Conservation (phyloP, 2,329 filamentous ascomycete genomes). For the Fragosphaeria purpurea region DNA sequence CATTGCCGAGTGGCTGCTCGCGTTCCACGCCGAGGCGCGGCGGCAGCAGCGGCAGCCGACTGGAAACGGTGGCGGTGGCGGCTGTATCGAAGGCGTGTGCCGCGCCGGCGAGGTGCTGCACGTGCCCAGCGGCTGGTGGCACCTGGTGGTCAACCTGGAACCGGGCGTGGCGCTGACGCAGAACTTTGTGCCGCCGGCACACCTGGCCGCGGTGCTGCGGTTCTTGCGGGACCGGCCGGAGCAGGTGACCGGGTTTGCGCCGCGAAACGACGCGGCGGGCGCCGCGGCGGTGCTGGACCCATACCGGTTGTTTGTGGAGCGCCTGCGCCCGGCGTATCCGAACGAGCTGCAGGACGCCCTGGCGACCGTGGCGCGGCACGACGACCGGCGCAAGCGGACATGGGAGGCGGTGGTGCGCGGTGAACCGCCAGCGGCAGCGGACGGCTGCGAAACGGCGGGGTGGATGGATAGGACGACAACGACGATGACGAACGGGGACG, state of each 20-base stretch:
- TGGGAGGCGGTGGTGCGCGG: constrained; percentile 72
- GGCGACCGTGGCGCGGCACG: constrained; percentile 51
- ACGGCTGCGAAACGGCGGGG: constrained; percentile 8
- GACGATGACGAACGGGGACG: constrained; percentile 16
- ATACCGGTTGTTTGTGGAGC: constrained; percentile 63
- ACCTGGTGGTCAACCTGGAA: constrained; percentile 84
- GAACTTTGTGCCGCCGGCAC: constrained; percentile 78
- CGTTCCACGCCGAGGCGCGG: constrained; percentile 78
- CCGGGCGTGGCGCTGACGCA: constrained; percentile 83
- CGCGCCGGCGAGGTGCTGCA: constrained; percentile 76
- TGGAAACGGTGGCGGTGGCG: constrained; percentile 29
- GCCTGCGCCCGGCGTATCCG: constrained; percentile 53
- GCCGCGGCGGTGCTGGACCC: constrained; percentile 59
- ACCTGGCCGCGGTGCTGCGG: constrained; percentile 63
- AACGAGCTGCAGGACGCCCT: constrained; percentile 54
- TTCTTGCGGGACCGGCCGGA: constrained; percentile 76
- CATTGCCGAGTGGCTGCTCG: constrained; percentile 92
- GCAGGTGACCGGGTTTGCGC: constrained; percentile 72
- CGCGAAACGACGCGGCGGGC: neutral
- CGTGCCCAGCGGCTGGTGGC: constrained; percentile 94
- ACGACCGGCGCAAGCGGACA: constrained; percentile 61
- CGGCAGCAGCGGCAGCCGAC: constrained; percentile 27
- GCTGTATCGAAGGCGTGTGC: constrained; percentile 81
- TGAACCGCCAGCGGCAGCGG: no score
- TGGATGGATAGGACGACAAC: constrained; percentile 6